Base-by-base conservation (phyloP, 805 yeast species). In the Hanseniaspora taiwanica region DNA sequence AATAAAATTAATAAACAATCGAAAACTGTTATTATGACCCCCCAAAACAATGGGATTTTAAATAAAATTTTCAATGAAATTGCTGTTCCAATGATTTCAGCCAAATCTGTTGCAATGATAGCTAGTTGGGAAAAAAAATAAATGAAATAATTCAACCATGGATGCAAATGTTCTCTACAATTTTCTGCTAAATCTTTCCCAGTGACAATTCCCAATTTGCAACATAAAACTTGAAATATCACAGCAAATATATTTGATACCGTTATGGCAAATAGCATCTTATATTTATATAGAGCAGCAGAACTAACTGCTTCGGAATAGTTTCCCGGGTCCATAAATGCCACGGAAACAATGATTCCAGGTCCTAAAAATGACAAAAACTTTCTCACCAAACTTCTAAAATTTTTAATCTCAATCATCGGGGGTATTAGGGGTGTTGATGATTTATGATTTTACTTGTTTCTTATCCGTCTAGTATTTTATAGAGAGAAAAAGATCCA, bases 1-100 rank as follows among this genome's bases (percentile, higher is more conserved):
- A 84, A 69, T 24, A 91, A 63, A 1, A 89, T 93, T 33, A 89
- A 66, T 41, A 89, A 57, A 6, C 89, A 96, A 52, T 89, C 98
- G 3, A 84, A 62, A 18, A 85, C 78, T 0, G 97, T 89, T 39
- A 89, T 58, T 3, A 85, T 61, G 13, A 89, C 94, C 25, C 98
- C 98, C 4, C 75, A 66, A 6, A 83, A 68, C 16, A 91, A 63
- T 0, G 97, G 97, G 6, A 91, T 64, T 2, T 73, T 70, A 55
- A 87, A 76, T 34, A 91, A 62, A 42, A 89, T 84, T 50, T 91
- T 85, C 42, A 89, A 68, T 1, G 97, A 80, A 42, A 89, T 85
- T 3, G 97, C 96, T 3, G 96, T 84, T n/a, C 98, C 98, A 20
- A 91, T 89, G 27, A 89, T 95, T 56, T 89, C 97, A 1, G 98